These are phyloP conservation scores for Tricholoma terreum DNA, from an alignment of 768 basidiomycete genomes.

Conservation along the genomic window DNA sequence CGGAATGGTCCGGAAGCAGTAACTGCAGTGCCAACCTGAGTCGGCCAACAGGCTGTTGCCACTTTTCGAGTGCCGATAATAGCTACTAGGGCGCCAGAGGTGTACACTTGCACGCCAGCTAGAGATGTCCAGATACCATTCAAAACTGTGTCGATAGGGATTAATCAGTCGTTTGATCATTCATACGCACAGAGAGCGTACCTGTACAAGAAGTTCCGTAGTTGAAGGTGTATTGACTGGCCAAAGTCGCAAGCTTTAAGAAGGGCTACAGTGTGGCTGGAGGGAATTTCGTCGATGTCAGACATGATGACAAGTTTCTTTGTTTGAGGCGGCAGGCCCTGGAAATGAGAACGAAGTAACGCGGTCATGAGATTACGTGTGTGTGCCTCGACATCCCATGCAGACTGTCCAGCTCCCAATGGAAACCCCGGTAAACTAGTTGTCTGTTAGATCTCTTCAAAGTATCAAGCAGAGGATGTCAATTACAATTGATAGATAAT, in stretches of 20 bases:
- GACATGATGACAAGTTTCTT: conserved; percentile 55
- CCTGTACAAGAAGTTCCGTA: conserved; percentile 61
- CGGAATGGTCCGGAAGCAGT: conserved; percentile 57
- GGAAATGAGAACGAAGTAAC: conserved; percentile 40
- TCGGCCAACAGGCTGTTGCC: conserved; percentile 51
- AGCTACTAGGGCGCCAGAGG: conserved; percentile 38
- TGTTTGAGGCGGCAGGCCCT: conserved; percentile 25
- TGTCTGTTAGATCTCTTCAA: background rate
- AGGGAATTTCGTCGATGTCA: conserved; percentile 62
- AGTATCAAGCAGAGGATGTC: background rate
- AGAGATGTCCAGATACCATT: conserved; percentile 53
- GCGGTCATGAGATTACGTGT: conserved; percentile 49
- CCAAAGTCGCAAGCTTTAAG: conserved; percentile 54
- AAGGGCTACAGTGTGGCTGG: conserved; percentile 47
- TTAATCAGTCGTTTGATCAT: background rate
- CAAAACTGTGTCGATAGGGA: conserved; percentile 33
- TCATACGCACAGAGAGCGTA: conserved; percentile 24
- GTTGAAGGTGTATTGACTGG: conserved; percentile 52
- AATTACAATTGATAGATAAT: conserved; percentile 51
- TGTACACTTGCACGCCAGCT: conserved; percentile 59
- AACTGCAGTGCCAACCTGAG: conserved; percentile 69
- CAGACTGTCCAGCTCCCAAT: conserved; percentile 37
- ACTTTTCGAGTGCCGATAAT: conserved; percentile 50
- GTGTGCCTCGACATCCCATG: conserved; percentile 49
- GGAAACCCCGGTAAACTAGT: conserved; percentile 44